Evolutionary conservation across 106 monocot genomes (phyloP).

Genomic region (Narthecium ossifragum): DNA sequence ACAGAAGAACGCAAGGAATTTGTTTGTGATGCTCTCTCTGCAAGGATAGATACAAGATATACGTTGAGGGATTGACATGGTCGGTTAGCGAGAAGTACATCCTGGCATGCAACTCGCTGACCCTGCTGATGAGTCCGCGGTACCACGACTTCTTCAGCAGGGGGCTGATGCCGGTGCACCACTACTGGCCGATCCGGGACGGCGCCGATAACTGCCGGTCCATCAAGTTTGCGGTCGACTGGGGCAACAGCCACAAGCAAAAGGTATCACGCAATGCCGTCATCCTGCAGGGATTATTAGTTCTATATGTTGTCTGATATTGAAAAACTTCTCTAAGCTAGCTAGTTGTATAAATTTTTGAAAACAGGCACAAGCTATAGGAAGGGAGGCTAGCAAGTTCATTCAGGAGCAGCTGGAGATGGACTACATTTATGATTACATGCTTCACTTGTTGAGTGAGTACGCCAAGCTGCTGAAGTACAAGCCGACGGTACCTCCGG

Average conservation of each 20-base stretch:
- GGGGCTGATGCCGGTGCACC: conserved; percentile 9
- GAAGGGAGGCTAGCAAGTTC: not conserved
- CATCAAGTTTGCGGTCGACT: conserved; percentile 26
- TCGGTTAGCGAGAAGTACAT: conserved; percentile 34
- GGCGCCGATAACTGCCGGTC: not conserved
- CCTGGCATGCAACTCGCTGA: conserved; percentile 14
- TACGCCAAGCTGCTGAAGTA: not conserved
- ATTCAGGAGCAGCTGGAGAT: not conserved
- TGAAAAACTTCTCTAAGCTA: too few relatives aligned
- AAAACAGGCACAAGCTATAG: not conserved
- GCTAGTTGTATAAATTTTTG: too few relatives aligned
- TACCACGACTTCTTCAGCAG: conserved; percentile 25
- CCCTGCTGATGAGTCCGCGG: conserved; percentile 10
- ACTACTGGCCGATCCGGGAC: conserved; percentile 21
- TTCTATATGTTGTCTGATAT: too few relatives aligned
- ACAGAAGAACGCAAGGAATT: not conserved
- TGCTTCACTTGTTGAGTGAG: not conserved
- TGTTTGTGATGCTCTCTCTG: not conserved
- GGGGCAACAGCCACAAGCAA: conserved; percentile 12
- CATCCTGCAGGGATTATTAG: too few relatives aligned
- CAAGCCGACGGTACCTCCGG: not conserved
- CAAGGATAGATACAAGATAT: conserved; percentile 32
- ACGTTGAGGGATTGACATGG: conserved; percentile 17
- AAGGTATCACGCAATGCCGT: too few relatives aligned
- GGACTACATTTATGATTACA: not conserved